Evolutionary conservation across 345 rosid genomes (phyloP), one percentile per base, ranked within the genome.

Genomic region (Acer saccharum): DNA sequence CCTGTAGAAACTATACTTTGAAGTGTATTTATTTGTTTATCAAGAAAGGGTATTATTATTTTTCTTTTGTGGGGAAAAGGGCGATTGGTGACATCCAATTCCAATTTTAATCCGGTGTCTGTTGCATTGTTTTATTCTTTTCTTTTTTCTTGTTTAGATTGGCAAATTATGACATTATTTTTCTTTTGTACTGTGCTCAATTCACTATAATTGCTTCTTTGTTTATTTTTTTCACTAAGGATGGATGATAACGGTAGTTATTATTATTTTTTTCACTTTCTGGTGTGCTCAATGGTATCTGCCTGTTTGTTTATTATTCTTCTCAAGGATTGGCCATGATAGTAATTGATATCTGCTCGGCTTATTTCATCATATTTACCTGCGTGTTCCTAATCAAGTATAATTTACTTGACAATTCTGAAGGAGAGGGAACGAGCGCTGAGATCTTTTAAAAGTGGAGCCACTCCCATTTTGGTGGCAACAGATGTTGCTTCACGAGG

Each of bases 401-500:
- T 13, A 14, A 2, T n/a, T 44, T 46, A 72, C 27, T 29, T 43
- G 46, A 43, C 46, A 43, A 43, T 43, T 43, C 54, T 83, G 60
- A 63, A 87, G 90, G 90, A 87, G 79, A 85, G 92, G 66, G 92
- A 87, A 72, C 78, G 67, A 43, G 92, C 92, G 3, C 74, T 89
- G 64, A 87, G 75, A 67, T 85, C 81, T 44, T 89, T 89, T 66
- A 85, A 85, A 44, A 81, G 74, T 2, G 90, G 89, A 57, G 41
- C 71, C 10, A 84, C 84, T 69, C 88, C 90, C 20, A 89, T 87
- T 46, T 54, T 89, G 84, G 92, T 89, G 64, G 92, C 92, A 54
- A 89, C 90, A 18, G 92, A 89, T 70, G 92, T 89, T 77, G 92
- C 92, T 18, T 79, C 92, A 0, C 79, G 90, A 32, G 90, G 90